Base-by-base conservation (phyloP, 257 asterid species). In the Ligustrum vulgare region DNA sequence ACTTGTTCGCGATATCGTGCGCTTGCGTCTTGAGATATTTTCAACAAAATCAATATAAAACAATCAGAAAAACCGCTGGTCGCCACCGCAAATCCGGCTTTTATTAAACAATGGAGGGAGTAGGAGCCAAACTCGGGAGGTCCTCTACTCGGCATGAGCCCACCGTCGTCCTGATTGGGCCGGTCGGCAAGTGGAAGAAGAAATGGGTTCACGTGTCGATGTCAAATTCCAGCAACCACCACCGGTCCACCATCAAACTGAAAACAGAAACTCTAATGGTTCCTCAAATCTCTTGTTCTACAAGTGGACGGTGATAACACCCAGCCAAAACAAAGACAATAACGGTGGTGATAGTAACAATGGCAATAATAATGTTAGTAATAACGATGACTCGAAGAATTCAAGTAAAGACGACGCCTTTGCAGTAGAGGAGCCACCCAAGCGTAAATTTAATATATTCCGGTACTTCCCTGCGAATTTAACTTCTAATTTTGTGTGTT, bases 81-180 rank as follows among this genome's bases (percentile, higher is more conserved):
- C 4, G 47, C 15, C 47, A 15, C 58, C 58, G 58, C 35, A 11
- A 22, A 60, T 60, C 75, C 82, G 82, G 77, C 73, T 9, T 32
- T 37, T 49, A 34, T 35, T 67, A 6, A 43, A 23, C 9, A 79
- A 93, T 91, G 98, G 98, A 93, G 87, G 98, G 96, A 34, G 97
- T 93, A n/a, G 98, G 98, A 71, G 96, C 94, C 45, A 82, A 97
- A 51, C 81, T 90, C 13, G 98, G 98, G 39, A 89, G 98, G 76
- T 86, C 97, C 33, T 93, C 98, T 22, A 67, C 89, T 63, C 92
- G 98, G 23, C 91, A 90, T 84, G 96, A 92, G 34, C 93, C 97
- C 34, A 67, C 98, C 23, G 80, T 93, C 34, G 96, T 91, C 22
- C 91, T 93, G 85, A 89, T 95, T 18, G 96, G 97, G 2, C 97